Conservation (phyloP, 176 grass and related monocot species). For the Cenchrus purpureus region DNA sequence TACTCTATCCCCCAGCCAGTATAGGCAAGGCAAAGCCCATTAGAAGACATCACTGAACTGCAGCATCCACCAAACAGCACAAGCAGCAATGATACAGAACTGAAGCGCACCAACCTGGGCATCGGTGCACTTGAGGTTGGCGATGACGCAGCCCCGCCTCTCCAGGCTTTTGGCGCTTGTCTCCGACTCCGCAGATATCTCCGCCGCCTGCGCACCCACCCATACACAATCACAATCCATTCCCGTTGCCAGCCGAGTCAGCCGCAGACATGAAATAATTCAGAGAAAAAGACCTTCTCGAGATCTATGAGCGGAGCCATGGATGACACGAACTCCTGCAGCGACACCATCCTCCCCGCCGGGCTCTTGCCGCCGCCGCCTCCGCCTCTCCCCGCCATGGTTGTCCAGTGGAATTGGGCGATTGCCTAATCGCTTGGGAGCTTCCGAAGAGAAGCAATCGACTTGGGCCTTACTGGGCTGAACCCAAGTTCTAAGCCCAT, state of each 20-base stretch:
- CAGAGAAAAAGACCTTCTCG: constrained; percentile 56
- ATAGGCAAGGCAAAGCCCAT: neutral
- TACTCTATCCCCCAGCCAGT: constrained; percentile 50
- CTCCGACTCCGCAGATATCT: constrained; percentile 65
- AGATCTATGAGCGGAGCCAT: constrained; percentile 86
- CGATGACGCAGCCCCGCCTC: constrained; percentile 72
- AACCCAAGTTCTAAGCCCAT: no score
- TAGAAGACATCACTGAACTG: neutral
- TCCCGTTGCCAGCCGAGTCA: neutral
- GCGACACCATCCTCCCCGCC: constrained; percentile 42
- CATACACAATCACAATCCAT: neutral
- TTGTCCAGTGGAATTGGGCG: neutral
- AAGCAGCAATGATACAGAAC: neutral
- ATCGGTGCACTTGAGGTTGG: constrained; percentile 92
- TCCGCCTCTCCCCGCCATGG: constrained; percentile 38
- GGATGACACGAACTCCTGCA: constrained; percentile 77
- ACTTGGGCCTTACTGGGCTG: no score
- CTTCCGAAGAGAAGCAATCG: no score
- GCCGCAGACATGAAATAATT: neutral
- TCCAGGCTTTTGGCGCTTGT: constrained; percentile 72
- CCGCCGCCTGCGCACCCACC: constrained; percentile 57
- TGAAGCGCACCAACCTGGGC: constrained; percentile 62
- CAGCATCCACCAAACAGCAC: neutral
- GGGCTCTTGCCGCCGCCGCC: constrained; percentile 35
- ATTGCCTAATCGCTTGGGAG: neutral